These are phyloP conservation scores for Helotiales sp. DNA, from an alignment of 2,329 filamentous ascomycete species.

Conservation along the genomic window DNA sequence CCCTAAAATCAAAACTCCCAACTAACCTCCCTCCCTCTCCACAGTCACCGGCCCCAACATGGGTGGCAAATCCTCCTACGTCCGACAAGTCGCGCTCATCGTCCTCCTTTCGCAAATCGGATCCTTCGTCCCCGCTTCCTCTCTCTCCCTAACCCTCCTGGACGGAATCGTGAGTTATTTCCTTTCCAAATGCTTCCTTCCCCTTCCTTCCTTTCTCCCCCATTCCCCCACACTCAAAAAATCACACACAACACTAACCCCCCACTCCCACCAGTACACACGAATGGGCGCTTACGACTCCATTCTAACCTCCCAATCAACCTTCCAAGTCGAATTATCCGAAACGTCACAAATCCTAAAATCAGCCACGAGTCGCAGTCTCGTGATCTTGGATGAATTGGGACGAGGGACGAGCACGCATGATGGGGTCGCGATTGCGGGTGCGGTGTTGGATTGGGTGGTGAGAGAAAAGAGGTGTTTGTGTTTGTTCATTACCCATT, in stretches of 20 bases:
- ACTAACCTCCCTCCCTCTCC: constrained; percentile 60
- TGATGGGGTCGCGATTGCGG: constrained; percentile 94
- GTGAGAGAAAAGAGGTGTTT: constrained; percentile 75
- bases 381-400: constrained; percentile 94
- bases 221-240: too few relatives aligned
- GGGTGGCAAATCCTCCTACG: constrained; percentile 98
- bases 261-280: too few relatives aligned
- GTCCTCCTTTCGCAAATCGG: constrained; percentile 94
- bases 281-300: constrained; percentile 96
- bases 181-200: too few relatives aligned
- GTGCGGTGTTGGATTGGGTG: constrained; percentile 86
- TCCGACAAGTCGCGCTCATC: constrained; percentile 89
- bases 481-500: constrained; percentile 97
- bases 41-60: constrained; percentile 98
- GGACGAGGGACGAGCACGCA: constrained; percentile 93
- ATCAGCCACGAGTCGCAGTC: constrained; percentile 79
- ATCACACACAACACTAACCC: too few relatives aligned
- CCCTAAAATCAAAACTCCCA: constrained; percentile 44
- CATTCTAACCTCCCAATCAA: constrained; percentile 90
- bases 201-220: too few relatives aligned
- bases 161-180: too few relatives aligned
- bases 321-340: constrained; percentile 97
- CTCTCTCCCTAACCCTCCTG: constrained; percentile 76
- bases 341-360: constrained; percentile 93
- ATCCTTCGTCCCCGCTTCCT: constrained; percentile 85